Base-by-base conservation (phyloP, 148 eudicot species). In the Diospyros lotus region DNA sequence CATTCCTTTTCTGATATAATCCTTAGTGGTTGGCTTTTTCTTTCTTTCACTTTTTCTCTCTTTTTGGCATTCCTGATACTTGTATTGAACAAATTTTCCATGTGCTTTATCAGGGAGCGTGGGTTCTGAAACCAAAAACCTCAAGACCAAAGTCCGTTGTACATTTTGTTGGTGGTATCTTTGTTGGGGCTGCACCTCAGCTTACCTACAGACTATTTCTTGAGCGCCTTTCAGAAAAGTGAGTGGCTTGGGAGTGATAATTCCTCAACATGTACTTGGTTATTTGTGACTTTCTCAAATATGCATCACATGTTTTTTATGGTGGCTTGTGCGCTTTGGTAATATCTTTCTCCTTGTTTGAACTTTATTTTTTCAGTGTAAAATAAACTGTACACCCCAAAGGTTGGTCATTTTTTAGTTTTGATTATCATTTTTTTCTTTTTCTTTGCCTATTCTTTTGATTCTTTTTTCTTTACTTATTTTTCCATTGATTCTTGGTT, bases 151-250 rank as follows among this genome's bases (percentile, higher is more conserved):
- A 74, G 71, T 79, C 91, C 41, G 64, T 92, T 63, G 94, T 89
- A 65, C 98, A 94, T 87, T 94, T 94, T 80, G 75, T 92, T 60
- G 98, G 98, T 59, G 98, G 98, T 56, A 90, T 94, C 81, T 94
- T 94, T 76, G 98, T 94, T 65, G 98, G 98, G 69, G 98, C 98
- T 62, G 98, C 98, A 64, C 98, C 98, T 60, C 98, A 94, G 85
- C 93, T 94, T 67, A 89, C 97, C 69, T 94, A 94, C 78, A 93
- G 94, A 73, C 63, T 89, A 76, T 92, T 94, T 86, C 91, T 94
- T 69, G 97, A 94, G 79, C 87, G 87, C 64, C 93, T 94, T 44
- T 78, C 93, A 76, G 92, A 90, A 78, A 90, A 84, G 97, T 94
- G 79, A 78, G 96, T 86, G 69, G 44, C 54, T 61, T 76, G 71